Percentiles rank a stretch among this genome's conserved stretches.
Evolutionary conservation across 768 basidiomycete species (phyloP).

Genomic region (Rhizopogon salebrosus): DNA sequence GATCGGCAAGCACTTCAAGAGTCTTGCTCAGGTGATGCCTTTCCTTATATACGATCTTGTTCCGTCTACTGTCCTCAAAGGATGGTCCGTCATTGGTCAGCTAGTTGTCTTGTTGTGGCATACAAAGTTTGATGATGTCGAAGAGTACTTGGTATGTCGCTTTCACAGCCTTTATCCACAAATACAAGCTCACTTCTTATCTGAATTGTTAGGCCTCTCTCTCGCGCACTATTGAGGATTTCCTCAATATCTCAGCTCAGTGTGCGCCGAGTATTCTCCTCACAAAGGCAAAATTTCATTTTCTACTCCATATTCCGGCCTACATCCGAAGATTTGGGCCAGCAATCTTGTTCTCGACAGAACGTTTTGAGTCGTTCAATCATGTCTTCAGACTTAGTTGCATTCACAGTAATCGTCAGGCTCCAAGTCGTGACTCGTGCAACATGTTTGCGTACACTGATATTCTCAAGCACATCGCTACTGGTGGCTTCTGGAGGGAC

Average conservation of each 20-base stretch:
- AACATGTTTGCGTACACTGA: slow-evolving; percentile 8
- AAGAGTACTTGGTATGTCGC: slow-evolving; percentile 20
- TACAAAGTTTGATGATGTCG: slow-evolving; percentile 19
- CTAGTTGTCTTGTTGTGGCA: slow-evolving; percentile 21
- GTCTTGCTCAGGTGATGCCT: slow-evolving; percentile 22
- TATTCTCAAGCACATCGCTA: slow-evolving; percentile 9
- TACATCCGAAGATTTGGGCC: slow-evolving; percentile 30
- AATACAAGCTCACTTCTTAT: too few species aligned
- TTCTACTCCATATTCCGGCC: slow-evolving; percentile 17
- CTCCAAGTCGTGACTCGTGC: slow-evolving; percentile 33
- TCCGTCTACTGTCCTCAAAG: slow-evolving; percentile 3
- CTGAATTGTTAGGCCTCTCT: too few species aligned
- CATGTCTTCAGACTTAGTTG: slow-evolving; percentile 31
- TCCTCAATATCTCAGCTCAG: slow-evolving; percentile 6
- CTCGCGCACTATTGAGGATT: slow-evolving; percentile 13
- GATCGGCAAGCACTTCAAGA: slow-evolving; percentile 22
- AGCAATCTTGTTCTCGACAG: slow-evolving; percentile 27
- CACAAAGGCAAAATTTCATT: slow-evolving; percentile 21
- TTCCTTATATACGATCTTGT: slow-evolving; percentile 20
- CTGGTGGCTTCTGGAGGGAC: slow-evolving; percentile 11
- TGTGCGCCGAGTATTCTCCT: slow-evolving; percentile 17
- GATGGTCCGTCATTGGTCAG: slow-evolving; percentile 10
- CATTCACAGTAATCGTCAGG: slow-evolving; percentile 30
- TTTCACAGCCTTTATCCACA: too few species aligned
- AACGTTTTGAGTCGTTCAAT: slow-evolving; percentile 36